phyloP scores from a whole-genome alignment of 2,329 filamentous ascomycete species.

The Trichoderma sp. region DNA sequence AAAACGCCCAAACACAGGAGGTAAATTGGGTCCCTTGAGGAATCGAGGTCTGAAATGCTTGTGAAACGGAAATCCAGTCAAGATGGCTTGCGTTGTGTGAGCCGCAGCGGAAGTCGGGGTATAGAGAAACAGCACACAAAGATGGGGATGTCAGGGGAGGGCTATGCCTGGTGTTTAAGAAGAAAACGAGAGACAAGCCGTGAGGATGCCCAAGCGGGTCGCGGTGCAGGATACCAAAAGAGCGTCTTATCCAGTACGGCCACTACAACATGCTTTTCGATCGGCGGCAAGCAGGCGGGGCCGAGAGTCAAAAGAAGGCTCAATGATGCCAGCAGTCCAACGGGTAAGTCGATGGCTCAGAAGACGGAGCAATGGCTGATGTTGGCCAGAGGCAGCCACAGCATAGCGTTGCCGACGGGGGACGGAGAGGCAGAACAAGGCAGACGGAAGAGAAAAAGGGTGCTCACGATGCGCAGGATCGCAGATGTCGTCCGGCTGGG shows the following conservation, averaged over 20 bases:
- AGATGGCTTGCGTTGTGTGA: slow-evolving; percentile 17
- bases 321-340: slow-evolving; percentile 17
- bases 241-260: slow-evolving; percentile 20
- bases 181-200: slow-evolving; percentile 18
- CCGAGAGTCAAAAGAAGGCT: slow-evolving; percentile 20
- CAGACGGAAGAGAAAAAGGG: slow-evolving; percentile 4
- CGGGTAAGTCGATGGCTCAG: slow-evolving; percentile 9
- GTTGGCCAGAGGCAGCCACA: slow-evolving; percentile 26
- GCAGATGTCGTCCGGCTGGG: slow-evolving; percentile 4
- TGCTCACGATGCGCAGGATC: slow-evolving; percentile 25
- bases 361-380: slow-evolving; percentile 11
- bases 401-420: slow-evolving; percentile 24
- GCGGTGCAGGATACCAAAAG: slow-evolving; percentile 15
- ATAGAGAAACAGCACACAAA: neutral
- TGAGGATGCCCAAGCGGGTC: slow-evolving; percentile 29
- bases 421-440: neutral
- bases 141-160: slow-evolving; percentile 15
- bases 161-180: slow-evolving; percentile 18
- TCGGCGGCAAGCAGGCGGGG: slow-evolving; percentile 27
- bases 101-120: neutral
- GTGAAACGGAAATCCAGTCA: slow-evolving; percentile 10
- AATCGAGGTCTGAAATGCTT: slow-evolving; percentile 10
- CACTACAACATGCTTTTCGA: slow-evolving; percentile 21
- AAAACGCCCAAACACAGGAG: slow-evolving; percentile 5
- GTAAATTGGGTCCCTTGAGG: slow-evolving; percentile 13